Base-by-base conservation (phyloP, 257 asterid species). In the Solanum rostratum region DNA sequence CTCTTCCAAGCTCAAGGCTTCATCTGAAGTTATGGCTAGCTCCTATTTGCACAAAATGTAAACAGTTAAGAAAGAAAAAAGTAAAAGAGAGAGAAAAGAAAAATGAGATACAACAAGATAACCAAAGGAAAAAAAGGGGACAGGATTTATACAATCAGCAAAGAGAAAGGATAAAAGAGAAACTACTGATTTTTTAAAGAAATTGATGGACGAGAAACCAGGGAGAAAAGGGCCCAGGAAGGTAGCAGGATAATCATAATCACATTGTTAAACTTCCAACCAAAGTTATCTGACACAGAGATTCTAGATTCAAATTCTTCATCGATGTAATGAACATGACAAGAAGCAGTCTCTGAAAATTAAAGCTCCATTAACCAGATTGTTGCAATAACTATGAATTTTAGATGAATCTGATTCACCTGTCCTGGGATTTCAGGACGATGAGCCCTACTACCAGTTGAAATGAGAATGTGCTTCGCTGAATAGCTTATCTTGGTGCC, bases 1-100 rank as follows among this genome's bases (percentile, higher is more conserved):
- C 90, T 95, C 99, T 84, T 97, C 99, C 90, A 97, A 87, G 92
- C 99, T 97, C 94, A 97, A 90, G 80, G 98, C 98, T 88, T 97
- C 99, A 85, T 97, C 99, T 19, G 99, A 97, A n/a, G 99, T 97
- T 86, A 97, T 97, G 59, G 92, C 97, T 84, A 97, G 86, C 86
- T 97, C 99, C 99, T 96, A 84, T 22, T 83, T n/a, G 55, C 87
- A 37, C 70, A 87, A 30, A 63, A 80, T 10, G 43, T 83, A 50
- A 74, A 39, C 53, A 30, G 29, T 85, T 19, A 83, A n/a, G 62
- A 68, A 45, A 54, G 54, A 39, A 55, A 69, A 13, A 49, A 63
- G 20, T 59, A 53, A 59, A 45, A 55, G 78, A 59, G 27, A 15
- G 30, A 46, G 73, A 71, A 37, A 14, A 79, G 7, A 13, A 11